phyloP scores from a whole-genome alignment of 345 rosid genomes.

The Eucalyptus pauciflora region DNA sequence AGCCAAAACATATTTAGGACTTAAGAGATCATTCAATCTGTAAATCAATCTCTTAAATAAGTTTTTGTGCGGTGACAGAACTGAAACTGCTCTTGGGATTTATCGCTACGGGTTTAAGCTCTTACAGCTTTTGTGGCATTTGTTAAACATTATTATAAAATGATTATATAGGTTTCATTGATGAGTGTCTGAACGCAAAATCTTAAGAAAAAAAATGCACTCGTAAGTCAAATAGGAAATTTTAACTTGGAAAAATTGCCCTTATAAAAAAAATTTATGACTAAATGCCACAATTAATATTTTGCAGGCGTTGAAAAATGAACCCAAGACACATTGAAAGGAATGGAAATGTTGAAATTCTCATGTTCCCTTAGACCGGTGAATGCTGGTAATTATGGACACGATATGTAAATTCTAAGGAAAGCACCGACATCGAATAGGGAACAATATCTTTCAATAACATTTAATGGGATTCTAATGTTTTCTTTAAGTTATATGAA shows the following conservation, averaged over 20 bases:
- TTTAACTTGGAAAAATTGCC: background rate
- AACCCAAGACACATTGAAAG: background rate
- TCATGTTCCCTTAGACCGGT: background rate
- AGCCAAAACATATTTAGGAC: background rate
- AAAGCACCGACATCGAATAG: background rate
- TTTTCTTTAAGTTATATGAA: background rate
- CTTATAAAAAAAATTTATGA: background rate
- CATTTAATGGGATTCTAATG: background rate
- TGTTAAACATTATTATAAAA: background rate
- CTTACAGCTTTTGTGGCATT: background rate
- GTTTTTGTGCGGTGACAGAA: background rate
- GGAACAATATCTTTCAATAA: background rate
- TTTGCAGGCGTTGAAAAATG: background rate
- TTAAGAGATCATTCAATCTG: background rate
- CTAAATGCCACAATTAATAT: background rate
- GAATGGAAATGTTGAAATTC: background rate
- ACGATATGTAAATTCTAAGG: background rate
- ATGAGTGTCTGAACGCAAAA: background rate
- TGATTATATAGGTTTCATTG: background rate
- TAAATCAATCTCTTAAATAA: background rate
- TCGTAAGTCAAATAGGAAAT: background rate
- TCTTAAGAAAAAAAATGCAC: background rate
- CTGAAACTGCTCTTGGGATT: background rate
- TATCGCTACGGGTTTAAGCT: background rate
- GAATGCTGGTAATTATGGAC: background rate